phyloP scores from a whole-genome alignment of 2,329 filamentous ascomycete genomes.

The Claviceps sp. region DNA sequence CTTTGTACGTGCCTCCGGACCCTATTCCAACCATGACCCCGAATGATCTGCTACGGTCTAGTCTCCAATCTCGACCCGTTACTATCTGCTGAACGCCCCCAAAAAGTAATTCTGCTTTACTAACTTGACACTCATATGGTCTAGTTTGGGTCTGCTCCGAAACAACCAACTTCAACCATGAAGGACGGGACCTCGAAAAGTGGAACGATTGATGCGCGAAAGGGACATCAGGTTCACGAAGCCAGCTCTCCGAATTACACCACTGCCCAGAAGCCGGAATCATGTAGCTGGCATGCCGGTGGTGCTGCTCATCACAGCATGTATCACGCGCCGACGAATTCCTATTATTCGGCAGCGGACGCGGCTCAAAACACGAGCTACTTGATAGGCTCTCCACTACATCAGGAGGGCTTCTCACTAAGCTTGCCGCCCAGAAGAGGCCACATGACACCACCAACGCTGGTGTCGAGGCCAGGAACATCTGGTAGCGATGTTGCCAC shows the following conservation, averaged over 20 bases:
- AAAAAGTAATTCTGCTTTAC: slow-evolving; percentile 13
- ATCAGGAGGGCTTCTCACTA: slow-evolving; percentile 3
- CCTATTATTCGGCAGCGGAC: slow-evolving; percentile 9
- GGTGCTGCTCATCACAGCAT: slow-evolving; percentile 31
- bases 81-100: not conserved
- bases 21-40: slow-evolving; percentile 15
- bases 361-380: slow-evolving; percentile 7
- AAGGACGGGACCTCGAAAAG: slow-evolving; percentile 33
- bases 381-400: slow-evolving; percentile 5
- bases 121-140: slow-evolving; percentile 20
- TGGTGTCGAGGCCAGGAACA: slow-evolving; percentile 34
- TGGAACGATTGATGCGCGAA: slow-evolving; percentile 23
- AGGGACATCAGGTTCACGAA: not conserved
- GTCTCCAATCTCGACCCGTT: not conserved
- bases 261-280: not conserved
- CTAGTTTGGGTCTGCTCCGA: slow-evolving; percentile 43
- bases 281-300: slow-evolving; percentile 16
- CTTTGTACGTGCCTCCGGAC: slow-evolving; percentile 72
- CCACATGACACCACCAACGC: slow-evolving; percentile 30
- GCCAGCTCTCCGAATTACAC: not conserved
- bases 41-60: slow-evolving; percentile 9
- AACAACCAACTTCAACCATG: slow-evolving; percentile 37
- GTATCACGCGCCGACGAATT: slow-evolving; percentile 8
- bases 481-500: slow-evolving; percentile 24
- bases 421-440: slow-evolving; percentile 1